These are phyloP conservation scores for Cryptosporidium ryanae DNA, from an alignment of 169 alveolate genomes.

Conservation along the genomic window DNA sequence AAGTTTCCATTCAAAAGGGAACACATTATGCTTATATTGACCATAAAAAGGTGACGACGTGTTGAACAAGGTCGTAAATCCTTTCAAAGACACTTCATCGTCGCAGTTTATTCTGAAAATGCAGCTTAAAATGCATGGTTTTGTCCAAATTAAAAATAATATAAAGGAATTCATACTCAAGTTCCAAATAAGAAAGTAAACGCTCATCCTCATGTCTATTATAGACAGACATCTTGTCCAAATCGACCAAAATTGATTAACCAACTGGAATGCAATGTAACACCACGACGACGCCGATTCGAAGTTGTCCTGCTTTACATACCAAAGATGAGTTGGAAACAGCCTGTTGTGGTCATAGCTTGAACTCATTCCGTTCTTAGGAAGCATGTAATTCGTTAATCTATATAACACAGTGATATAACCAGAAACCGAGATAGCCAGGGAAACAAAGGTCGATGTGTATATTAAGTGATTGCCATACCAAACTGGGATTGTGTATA, in stretches of 20 bases:
- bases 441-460: conserved; percentile 1
- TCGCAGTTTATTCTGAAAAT: conserved; percentile 62
- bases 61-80: background rate
- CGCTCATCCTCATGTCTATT: conserved; percentile 11
- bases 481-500: background rate
- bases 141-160: conserved; percentile 45
- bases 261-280: conserved; percentile 52
- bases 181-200: conserved; percentile 19
- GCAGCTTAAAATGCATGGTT: conserved; percentile 38
- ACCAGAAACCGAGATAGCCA: conserved; percentile 15
- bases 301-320: conserved; percentile 59
- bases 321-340: conserved; percentile 59
- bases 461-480: conserved; percentile 17
- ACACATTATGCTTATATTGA: conserved; percentile 23
- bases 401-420: conserved; percentile 20
- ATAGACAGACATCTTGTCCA: conserved; percentile 16
- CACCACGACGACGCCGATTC: conserved; percentile 73
- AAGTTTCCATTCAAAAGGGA: conserved; percentile 44
- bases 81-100: conserved; percentile 26
- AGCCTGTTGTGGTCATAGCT: conserved; percentile 11
- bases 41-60: conserved; percentile 74
- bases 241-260: conserved; percentile 59
- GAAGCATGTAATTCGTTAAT: conserved; percentile 33
- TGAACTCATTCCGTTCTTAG: conserved; percentile 25
- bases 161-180: conserved; percentile 34